A percentile compares a stretch with the other conserved stretches of the same genome.
Conservation (phyloP, 768 basidiomycete genomes). For the Phlebiopsis flavidoalba region DNA sequence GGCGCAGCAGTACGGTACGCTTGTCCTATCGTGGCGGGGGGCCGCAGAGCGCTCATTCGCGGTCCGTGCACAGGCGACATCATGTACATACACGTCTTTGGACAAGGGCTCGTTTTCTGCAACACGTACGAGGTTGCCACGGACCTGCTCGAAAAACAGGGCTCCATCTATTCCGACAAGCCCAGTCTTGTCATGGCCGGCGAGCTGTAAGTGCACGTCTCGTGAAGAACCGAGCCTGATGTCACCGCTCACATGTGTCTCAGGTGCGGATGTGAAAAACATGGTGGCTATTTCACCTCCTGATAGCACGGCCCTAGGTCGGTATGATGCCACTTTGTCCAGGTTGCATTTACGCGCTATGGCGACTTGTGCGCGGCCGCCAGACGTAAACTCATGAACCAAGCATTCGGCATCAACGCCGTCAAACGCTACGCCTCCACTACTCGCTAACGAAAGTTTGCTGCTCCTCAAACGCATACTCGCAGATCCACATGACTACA, state of each 20-base stretch:
- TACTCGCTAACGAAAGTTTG: constrained; percentile 52
- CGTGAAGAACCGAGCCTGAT: background rate
- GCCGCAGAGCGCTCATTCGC: background rate
- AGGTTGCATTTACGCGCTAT: constrained; percentile 58
- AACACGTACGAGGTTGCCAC: constrained; percentile 52
- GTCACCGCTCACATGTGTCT: background rate
- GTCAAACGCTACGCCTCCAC: constrained; percentile 55
- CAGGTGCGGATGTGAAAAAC: constrained; percentile 57
- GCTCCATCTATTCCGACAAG: constrained; percentile 72
- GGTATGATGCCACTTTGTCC: background rate
- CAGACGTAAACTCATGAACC: constrained; percentile 65
- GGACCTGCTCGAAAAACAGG: constrained; percentile 67
- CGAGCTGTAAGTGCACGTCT: constrained; percentile 49
- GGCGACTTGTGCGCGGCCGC: constrained; percentile 55
- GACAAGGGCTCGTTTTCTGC: constrained; percentile 64
- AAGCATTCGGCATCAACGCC: constrained; percentile 48
- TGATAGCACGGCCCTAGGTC: background rate
- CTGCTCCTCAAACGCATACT: constrained; percentile 54
- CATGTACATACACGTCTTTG: constrained; percentile 60
- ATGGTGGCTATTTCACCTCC: constrained; percentile 31
- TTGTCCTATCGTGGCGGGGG: background rate
- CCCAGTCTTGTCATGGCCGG: constrained; percentile 64
- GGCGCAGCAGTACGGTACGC: constrained; percentile 59
- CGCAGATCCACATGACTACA: constrained; percentile 31
- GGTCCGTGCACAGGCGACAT: constrained; percentile 43